phyloP scores from a whole-genome alignment of 345 rosid genomes.

The Sonneratia caseolaris region DNA sequence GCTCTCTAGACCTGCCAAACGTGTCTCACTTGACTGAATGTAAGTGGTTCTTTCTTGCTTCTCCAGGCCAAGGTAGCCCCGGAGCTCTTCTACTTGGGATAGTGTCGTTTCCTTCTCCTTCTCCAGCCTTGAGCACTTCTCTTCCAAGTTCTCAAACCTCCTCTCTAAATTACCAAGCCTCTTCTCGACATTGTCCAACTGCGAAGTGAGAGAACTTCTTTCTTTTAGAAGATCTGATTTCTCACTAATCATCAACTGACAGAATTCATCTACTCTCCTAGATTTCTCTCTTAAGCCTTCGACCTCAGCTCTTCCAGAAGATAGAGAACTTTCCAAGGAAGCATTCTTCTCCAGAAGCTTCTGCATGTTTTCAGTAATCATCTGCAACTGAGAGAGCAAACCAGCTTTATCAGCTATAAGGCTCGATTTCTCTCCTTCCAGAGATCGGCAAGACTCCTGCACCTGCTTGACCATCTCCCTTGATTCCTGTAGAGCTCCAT shows the following conservation, averaged over 20 bases:
- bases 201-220: constrained; percentile 44
- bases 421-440: constrained; percentile 59
- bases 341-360: constrained; percentile 53
- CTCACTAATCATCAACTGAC: constrained; percentile 56
- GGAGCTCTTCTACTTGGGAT: constrained; percentile 55
- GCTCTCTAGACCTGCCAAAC: constrained; percentile 58
- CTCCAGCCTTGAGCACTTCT: constrained; percentile 50
- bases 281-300: constrained; percentile 58
- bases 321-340: constrained; percentile 41
- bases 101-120: constrained; percentile 51
- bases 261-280: constrained; percentile 65
- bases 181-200: constrained; percentile 47
- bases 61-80: constrained; percentile 45
- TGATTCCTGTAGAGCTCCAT: constrained; percentile 60
- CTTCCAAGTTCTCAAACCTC: constrained; percentile 55
- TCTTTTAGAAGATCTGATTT: constrained; percentile 47
- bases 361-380: constrained; percentile 66
- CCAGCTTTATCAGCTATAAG: constrained; percentile 63
- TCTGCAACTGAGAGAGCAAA: constrained; percentile 70
- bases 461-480: constrained; percentile 43
- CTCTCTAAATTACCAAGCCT: constrained; percentile 58
- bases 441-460: constrained; percentile 52
- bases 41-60: constrained; percentile 46
- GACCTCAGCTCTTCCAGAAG: constrained; percentile 66
- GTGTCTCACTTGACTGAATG: constrained; percentile 48